A percentile compares a stretch with the other conserved stretches of the same genome.
Evolutionary conservation across 2,329 filamentous ascomycete species (phyloP).

Genomic region (Cadophora luteo-olivacea): DNA sequence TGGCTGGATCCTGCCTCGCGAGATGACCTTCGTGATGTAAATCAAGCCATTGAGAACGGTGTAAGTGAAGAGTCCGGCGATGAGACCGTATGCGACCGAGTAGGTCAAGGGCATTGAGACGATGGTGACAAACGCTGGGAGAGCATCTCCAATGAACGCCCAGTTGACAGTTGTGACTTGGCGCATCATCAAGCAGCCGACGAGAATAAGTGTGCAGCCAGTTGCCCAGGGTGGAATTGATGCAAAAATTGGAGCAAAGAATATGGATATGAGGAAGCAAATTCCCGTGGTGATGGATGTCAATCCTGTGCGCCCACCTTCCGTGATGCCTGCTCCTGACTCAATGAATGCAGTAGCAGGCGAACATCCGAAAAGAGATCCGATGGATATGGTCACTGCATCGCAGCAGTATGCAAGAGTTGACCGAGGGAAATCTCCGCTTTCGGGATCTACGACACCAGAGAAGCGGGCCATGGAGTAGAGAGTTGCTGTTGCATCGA

Average conservation of each 20-base stretch:
- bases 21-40: slow-evolving; percentile 55
- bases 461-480: slow-evolving; percentile 85
- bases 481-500: slow-evolving; percentile 78
- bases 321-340: slow-evolving; percentile 76
- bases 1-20: slow-evolving; percentile 55
- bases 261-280: slow-evolving; percentile 74
- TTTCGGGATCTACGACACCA: slow-evolving; percentile 66
- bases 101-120: slow-evolving; percentile 80
- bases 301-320: slow-evolving; percentile 75
- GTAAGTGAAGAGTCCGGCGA: slow-evolving; percentile 66
- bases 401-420: slow-evolving; percentile 80
- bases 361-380: slow-evolving; percentile 71
- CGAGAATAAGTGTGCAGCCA: slow-evolving; percentile 73
- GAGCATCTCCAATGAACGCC: slow-evolving; percentile 76
- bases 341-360: slow-evolving; percentile 80
- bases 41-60: slow-evolving; percentile 60
- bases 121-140: slow-evolving; percentile 78
- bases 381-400: slow-evolving; percentile 73
- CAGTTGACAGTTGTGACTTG: slow-evolving; percentile 79
- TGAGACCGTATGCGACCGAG: slow-evolving; percentile 78
- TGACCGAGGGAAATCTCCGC: slow-evolving; percentile 85
- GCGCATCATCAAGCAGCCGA: slow-evolving; percentile 80
- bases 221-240: slow-evolving; percentile 82
- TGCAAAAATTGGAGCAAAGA: slow-evolving; percentile 79
- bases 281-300: slow-evolving; percentile 73